Percentiles rank a stretch among this genome's conserved stretches.
These are phyloP conservation scores for Pyricularia sp. DNA, from an alignment of 2,329 filamentous ascomycete species.

Conservation along the genomic window DNA sequence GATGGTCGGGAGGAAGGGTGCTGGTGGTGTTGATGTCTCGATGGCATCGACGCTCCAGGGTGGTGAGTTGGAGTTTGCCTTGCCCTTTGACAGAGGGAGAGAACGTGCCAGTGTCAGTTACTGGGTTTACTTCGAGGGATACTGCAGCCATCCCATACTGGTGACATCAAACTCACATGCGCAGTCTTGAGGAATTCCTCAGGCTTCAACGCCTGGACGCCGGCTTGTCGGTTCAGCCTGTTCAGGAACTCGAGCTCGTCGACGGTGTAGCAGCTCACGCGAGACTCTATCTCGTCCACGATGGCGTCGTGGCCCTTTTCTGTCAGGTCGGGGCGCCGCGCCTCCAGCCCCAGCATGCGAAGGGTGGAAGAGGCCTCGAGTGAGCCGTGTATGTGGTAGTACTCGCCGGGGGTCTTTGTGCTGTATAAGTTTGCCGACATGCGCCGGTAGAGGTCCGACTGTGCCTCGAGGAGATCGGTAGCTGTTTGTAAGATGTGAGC, in stretches of 20 bases:
- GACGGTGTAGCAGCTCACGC: conserved; percentile 43
- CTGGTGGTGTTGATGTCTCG: conserved; percentile 24
- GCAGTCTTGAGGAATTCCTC: conserved; percentile 48
- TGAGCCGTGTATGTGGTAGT: conserved; percentile 69
- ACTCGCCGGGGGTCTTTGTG: conserved; percentile 54
- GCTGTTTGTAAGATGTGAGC: conserved; percentile 32
- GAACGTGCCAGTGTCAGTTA: neutral
- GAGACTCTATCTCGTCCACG: conserved; percentile 37
- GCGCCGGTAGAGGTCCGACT: conserved; percentile 62
- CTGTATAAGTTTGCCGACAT: conserved; percentile 65
- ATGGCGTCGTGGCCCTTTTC: conserved; percentile 13
- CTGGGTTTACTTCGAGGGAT: neutral
- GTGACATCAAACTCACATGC: conserved; percentile 35
- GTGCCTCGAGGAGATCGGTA: conserved; percentile 61
- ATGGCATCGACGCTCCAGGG: conserved; percentile 33
- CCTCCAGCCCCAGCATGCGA: conserved; percentile 58
- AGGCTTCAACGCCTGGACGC: conserved; percentile 49
- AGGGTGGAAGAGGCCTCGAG: conserved; percentile 61
- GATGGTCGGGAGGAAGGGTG: neutral
- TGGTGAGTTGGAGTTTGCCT: conserved; percentile 27
- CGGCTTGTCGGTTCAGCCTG: conserved; percentile 45
- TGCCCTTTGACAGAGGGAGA: conserved; percentile 15
- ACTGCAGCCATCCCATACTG: no score
- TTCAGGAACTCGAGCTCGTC: conserved; percentile 51
- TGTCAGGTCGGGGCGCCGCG: conserved; percentile 32